Evolutionary conservation across 2,329 filamentous ascomycete genomes (phyloP).

Genomic region (Colletotrichum scovillei): DNA sequence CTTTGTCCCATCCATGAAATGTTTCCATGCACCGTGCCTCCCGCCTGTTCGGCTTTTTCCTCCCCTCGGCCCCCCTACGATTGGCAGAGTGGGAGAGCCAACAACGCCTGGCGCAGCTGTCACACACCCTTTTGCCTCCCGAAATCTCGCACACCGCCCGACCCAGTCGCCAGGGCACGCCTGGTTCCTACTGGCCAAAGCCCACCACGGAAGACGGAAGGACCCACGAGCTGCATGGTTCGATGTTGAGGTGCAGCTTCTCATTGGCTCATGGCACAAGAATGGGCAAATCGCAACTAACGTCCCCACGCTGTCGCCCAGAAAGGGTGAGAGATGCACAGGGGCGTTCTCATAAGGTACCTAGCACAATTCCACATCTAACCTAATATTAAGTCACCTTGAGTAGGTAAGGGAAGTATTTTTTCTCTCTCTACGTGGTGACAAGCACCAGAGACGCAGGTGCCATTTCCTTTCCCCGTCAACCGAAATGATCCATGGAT

Average conservation of each 20-base stretch:
- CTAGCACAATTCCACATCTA: constrained; percentile 17
- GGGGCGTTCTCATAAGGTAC: constrained; percentile 25
- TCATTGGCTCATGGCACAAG: constrained; percentile 15
- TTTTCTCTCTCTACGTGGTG: constrained; percentile 3
- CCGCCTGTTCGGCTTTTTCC: background rate
- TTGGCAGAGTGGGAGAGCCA: background rate
- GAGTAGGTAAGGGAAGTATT: no score
- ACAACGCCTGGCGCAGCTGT: background rate
- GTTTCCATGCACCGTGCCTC: constrained; percentile 18
- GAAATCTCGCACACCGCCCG: constrained; percentile 31
- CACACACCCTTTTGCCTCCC: constrained; percentile 18
- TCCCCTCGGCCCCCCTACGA: constrained; percentile 1
- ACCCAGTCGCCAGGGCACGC: constrained; percentile 9
- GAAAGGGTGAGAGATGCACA: constrained; percentile 9
- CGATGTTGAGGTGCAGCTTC: constrained; percentile 18
- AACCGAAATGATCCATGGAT: constrained; percentile 39
- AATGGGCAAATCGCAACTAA: background rate
- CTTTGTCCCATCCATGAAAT: constrained; percentile 23
- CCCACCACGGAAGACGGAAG: constrained; percentile 30
- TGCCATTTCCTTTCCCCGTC: constrained; percentile 35
- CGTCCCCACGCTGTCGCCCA: background rate
- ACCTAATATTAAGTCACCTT: constrained; percentile 8
- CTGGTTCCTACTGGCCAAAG: background rate
- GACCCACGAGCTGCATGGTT: constrained; percentile 27
- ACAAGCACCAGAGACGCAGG: background rate